A percentile compares a stretch with the other conserved stretches of the same genome.
Conservation (phyloP, 352 stramenopile genomes). For the Blastocystis sp. region DNA sequence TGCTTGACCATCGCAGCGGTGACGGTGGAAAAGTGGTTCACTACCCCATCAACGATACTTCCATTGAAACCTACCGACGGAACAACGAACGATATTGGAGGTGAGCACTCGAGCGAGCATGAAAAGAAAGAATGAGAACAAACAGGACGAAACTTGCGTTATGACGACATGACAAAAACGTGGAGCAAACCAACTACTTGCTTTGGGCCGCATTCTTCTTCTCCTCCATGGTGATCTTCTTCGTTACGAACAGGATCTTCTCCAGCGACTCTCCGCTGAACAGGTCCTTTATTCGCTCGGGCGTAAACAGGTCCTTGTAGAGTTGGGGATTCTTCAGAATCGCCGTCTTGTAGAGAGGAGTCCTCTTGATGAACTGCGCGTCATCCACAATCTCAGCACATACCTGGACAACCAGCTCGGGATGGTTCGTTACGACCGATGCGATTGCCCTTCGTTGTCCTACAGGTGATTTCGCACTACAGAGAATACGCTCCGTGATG, state of each 20-base stretch:
- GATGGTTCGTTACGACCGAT: neutral
- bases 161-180: neutral
- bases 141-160: neutral
- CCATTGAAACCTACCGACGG: neutral
- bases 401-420: neutral
- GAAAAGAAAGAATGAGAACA: slow-evolving; percentile 44
- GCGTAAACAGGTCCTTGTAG: slow-evolving; percentile 11
- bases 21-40: slow-evolving; percentile 68
- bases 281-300: slow-evolving; percentile 5
- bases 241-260: neutral
- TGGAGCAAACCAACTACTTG: too few species aligned
- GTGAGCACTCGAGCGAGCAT: slow-evolving; percentile 13
- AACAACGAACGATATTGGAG: neutral
- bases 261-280: slow-evolving; percentile 15
- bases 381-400: neutral
- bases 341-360: neutral
- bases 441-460: neutral
- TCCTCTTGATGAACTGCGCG: neutral
- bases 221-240: neutral
- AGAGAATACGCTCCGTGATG: neutral
- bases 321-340: slow-evolving; percentile 33
- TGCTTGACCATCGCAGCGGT: slow-evolving; percentile 79
- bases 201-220: slow-evolving; percentile 13
- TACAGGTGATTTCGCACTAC: neutral
- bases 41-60: neutral